A percentile compares a stretch with the other conserved stretches of the same genome.
phyloP scores from a whole-genome alignment of 2,329 filamentous ascomycete genomes.

The Sporothrix euskadiensis region DNA sequence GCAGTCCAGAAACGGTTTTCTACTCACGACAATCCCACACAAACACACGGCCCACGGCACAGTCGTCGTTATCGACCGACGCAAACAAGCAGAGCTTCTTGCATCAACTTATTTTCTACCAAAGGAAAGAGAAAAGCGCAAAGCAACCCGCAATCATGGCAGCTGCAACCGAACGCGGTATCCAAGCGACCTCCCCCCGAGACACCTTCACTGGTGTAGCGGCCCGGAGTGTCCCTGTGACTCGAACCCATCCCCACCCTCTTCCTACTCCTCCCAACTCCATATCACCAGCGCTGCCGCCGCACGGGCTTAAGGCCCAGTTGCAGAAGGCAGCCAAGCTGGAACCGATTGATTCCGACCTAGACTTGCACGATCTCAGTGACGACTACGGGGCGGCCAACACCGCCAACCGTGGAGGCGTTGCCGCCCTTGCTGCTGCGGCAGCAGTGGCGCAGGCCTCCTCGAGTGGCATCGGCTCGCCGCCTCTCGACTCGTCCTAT shows the following conservation, averaged over 20 bases:
- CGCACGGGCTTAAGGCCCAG: conserved; percentile 74
- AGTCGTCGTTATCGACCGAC: conserved; percentile 18
- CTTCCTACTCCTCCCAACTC: conserved; percentile 93
- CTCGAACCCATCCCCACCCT: conserved; percentile 66
- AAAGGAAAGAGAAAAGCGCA: conserved; percentile 24
- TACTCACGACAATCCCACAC: not conserved
- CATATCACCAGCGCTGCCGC: conserved; percentile 83
- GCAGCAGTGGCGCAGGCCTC: conserved; percentile 20
- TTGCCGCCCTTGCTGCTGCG: conserved; percentile 20
- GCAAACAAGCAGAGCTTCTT: conserved; percentile 7
- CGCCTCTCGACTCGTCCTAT: conserved; percentile 68
- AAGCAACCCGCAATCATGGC: conserved; percentile 63
- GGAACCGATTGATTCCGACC: conserved; percentile 76
- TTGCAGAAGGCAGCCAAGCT: conserved; percentile 57
- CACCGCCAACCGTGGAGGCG: conserved; percentile 22
- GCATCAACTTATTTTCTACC: not conserved
- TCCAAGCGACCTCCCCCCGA: conserved; percentile 63
- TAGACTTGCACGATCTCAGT: conserved; percentile 74
- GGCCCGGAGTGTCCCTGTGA: conserved; percentile 64
- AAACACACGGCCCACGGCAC: conserved; percentile 5
- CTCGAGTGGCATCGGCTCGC: conserved; percentile 44
- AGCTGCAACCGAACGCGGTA: conserved; percentile 65
- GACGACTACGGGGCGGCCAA: conserved; percentile 44
- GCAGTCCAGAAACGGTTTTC: conserved; percentile 19
- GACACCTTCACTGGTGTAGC: conserved; percentile 74